Conservation (phyloP, 75 land plant genomes). For the Picea glauca region DNA sequence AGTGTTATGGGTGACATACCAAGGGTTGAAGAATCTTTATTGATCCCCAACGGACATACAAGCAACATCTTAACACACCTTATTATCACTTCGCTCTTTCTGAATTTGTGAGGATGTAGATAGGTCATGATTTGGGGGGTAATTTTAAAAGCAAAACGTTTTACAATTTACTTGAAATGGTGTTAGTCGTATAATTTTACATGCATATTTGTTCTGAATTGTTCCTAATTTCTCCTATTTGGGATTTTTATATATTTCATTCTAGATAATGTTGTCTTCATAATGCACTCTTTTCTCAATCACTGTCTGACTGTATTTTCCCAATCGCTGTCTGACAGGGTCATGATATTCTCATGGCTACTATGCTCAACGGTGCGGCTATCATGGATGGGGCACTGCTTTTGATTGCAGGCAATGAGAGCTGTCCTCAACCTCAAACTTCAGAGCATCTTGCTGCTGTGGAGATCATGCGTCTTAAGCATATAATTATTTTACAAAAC, state of each 20-base stretch:
- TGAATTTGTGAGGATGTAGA: neutral
- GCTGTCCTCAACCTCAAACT: constrained; percentile 98
- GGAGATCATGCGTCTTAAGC: constrained; percentile 94
- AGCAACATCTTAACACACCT: too few relatives aligned
- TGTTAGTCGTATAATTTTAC: neutral
- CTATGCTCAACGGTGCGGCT: constrained; percentile 99
- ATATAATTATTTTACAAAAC: constrained; percentile 94
- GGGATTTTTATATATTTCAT: neutral
- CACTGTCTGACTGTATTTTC: neutral
- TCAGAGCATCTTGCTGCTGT: constrained; percentile 98
- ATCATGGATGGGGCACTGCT: constrained; percentile 99
- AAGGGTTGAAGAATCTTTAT: too few relatives aligned
- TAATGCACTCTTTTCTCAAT: neutral
- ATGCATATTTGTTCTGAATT: neutral
- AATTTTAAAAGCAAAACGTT: neutral
- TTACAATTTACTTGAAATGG: neutral
- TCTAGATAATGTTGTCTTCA: neutral
- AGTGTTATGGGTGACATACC: too few relatives aligned
- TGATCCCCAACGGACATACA: too few relatives aligned
- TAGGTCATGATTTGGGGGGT: neutral
- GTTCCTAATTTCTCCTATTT: neutral
- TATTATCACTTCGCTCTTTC: too few relatives aligned
- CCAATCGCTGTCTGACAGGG: constrained; percentile 40
- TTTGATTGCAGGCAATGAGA: constrained; percentile 93
- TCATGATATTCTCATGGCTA: constrained; percentile 99